These are phyloP conservation scores for Aspergillus quadrilineatus DNA, from an alignment of 2,329 filamentous ascomycete species.

Conservation along the genomic window DNA sequence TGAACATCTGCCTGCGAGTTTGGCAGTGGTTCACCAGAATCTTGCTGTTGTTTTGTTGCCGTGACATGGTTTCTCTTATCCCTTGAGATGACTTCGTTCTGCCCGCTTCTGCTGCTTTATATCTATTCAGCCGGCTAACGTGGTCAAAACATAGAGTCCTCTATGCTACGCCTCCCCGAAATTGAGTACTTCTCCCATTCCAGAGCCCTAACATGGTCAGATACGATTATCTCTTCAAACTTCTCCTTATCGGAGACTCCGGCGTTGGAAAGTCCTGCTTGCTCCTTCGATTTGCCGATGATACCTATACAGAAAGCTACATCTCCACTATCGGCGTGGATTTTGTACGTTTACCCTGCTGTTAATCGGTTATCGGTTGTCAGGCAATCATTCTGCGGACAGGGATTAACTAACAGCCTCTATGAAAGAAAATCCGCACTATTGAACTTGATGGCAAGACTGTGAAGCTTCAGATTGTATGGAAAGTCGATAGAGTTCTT, in stretches of 20 bases:
- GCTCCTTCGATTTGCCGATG: slow-evolving; percentile 95
- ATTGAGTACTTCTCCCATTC: slow-evolving; percentile 9
- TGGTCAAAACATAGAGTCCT: slow-evolving; percentile 24
- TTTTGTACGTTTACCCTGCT: slow-evolving; percentile 67
- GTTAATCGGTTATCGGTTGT: neutral
- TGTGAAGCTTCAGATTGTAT: slow-evolving; percentile 98
- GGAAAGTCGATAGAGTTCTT: slow-evolving; percentile 28
- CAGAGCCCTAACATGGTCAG: slow-evolving; percentile 51
- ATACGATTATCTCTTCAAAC: slow-evolving; percentile 99
- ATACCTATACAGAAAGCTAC: slow-evolving; percentile 99
- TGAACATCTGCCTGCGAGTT: slow-evolving; percentile 12
- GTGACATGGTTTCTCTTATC: neutral
- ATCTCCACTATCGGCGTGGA: slow-evolving; percentile 99
- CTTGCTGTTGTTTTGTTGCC: slow-evolving; percentile 4
- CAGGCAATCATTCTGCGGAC: neutral
- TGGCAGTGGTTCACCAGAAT: slow-evolving; percentile 8
- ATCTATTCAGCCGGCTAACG: slow-evolving; percentile 6
- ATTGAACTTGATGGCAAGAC: slow-evolving; percentile 99
- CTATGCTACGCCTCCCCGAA: neutral
- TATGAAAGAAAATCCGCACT: slow-evolving; percentile 90
- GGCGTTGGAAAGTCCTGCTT: slow-evolving; percentile 99
- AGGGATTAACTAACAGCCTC: slow-evolving; percentile 19
- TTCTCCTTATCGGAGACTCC: slow-evolving; percentile 99
- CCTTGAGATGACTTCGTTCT: neutral
- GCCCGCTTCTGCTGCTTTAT: neutral